Conservation (phyloP, 208 protist genomes). For the Spongospora subterranea region DNA sequence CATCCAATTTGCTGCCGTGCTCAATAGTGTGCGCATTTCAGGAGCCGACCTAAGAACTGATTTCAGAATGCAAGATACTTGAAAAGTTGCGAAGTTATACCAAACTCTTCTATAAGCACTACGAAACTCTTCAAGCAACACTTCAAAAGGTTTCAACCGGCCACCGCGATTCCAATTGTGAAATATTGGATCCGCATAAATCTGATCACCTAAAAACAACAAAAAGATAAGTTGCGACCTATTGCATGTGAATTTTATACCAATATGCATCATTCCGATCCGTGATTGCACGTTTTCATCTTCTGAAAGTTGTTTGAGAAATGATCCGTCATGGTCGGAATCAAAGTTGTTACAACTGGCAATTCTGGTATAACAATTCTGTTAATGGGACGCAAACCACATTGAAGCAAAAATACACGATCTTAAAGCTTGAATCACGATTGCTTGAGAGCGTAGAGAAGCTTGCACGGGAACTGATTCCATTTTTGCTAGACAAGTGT, state of each 20-base stretch:
- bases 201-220: slow-evolving; percentile 1
- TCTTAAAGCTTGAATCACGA: neutral
- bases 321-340: neutral
- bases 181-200: slow-evolving; percentile 24
- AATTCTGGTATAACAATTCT: neutral
- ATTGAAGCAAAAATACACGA: neutral
- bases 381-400: neutral
- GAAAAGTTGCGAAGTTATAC: neutral
- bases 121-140: neutral
- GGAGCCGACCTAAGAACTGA: slow-evolving; percentile 3
- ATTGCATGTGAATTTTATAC: neutral
- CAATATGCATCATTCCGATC: slow-evolving; percentile 18
- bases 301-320: neutral
- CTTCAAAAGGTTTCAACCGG: neutral
- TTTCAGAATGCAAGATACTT: neutral
- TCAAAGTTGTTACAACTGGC: neutral
- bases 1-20: slow-evolving; percentile 40
- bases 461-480: neutral
- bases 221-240: neutral
- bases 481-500: neutral
- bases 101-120: neutral
- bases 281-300: neutral
- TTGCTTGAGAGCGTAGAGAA: neutral
- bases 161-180: neutral
- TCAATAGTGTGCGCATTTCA: neutral